Evolutionary conservation across 306 rosid species (phyloP).

Genomic region (Vigna radiata): DNA sequence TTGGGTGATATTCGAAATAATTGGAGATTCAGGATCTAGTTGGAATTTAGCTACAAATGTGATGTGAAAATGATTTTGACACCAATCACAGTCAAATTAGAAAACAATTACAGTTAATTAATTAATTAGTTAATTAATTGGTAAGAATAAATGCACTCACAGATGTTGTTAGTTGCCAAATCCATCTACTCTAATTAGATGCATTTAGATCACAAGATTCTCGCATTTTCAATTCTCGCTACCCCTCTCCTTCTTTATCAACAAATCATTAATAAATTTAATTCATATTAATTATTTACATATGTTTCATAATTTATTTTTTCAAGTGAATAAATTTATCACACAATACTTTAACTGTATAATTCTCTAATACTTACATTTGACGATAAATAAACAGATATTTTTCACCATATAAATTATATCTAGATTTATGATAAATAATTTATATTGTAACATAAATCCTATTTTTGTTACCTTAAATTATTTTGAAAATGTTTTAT

Average conservation of each 20-base stretch:
- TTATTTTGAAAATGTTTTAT: no score
- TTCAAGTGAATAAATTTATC: no score
- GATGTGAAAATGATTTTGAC: background rate
- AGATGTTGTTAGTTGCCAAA: background rate
- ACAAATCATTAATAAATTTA: no score
- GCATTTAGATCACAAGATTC: slow-evolving; percentile 5
- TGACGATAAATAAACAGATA: no score
- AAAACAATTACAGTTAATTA: background rate
- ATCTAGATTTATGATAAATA: no score
- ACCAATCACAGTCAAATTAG: background rate
- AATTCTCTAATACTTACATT: no score
- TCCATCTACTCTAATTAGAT: background rate
- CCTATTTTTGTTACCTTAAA: no score
- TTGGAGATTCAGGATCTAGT: background rate
- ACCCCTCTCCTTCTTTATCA: background rate
- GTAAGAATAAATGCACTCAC: background rate
- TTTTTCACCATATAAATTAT: no score
- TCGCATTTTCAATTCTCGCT: background rate
- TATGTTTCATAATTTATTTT: no score
- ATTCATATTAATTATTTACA: no score
- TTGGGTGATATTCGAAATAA: slow-evolving; percentile 1
- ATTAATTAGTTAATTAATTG: background rate
- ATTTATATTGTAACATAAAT: no score
- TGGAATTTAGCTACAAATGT: background rate
- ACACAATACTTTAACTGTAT: no score